Percentiles rank a stretch among this genome's conserved stretches.
Conservation (phyloP, 2,329 filamentous ascomycete genomes). For the Venturia aucupariae region DNA sequence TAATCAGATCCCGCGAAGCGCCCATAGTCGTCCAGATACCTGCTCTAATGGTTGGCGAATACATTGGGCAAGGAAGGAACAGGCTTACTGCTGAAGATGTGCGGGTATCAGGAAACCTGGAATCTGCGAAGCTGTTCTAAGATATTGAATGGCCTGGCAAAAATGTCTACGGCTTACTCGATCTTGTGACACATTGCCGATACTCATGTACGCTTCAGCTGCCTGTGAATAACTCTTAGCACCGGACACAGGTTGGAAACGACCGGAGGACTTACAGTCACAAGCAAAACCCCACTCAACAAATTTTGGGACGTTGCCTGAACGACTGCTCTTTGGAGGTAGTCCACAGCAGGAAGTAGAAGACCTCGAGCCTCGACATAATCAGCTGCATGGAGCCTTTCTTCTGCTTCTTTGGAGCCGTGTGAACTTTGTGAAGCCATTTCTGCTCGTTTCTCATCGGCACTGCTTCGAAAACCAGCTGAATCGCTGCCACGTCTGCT, state of each 20-base stretch:
- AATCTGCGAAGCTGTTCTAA: conserved; percentile 35
- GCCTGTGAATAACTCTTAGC: conserved; percentile 26
- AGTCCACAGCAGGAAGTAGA: conserved; percentile 43
- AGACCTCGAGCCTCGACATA: conserved; percentile 45
- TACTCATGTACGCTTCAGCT: conserved; percentile 44
- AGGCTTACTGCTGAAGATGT: conserved; percentile 38
- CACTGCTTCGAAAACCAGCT: conserved; percentile 20
- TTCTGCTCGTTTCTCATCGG: conserved; percentile 23
- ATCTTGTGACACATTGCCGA: conserved; percentile 41
- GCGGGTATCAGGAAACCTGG: conserved; percentile 34
- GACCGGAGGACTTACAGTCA: conserved; percentile 27
- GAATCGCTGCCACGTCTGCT: conserved; percentile 25
- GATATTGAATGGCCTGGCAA: conserved; percentile 36
- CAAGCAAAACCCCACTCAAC: conserved; percentile 35
- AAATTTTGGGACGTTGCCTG: conserved; percentile 31
- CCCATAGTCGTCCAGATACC: conserved; percentile 15
- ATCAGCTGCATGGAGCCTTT: conserved; percentile 30
- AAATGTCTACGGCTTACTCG: conserved; percentile 38
- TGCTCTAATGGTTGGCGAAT: background rate
- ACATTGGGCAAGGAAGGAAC: background rate
- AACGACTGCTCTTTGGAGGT: conserved; percentile 38
- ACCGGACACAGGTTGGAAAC: conserved; percentile 1
- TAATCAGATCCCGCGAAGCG: background rate
- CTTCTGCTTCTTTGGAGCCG: conserved; percentile 27
- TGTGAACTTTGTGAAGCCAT: conserved; percentile 18